Percentiles rank a stretch among this genome's conserved stretches.
phyloP scores from a whole-genome alignment of 1,284 basidiomycete species.

The Quambalaria eucalypti region DNA sequence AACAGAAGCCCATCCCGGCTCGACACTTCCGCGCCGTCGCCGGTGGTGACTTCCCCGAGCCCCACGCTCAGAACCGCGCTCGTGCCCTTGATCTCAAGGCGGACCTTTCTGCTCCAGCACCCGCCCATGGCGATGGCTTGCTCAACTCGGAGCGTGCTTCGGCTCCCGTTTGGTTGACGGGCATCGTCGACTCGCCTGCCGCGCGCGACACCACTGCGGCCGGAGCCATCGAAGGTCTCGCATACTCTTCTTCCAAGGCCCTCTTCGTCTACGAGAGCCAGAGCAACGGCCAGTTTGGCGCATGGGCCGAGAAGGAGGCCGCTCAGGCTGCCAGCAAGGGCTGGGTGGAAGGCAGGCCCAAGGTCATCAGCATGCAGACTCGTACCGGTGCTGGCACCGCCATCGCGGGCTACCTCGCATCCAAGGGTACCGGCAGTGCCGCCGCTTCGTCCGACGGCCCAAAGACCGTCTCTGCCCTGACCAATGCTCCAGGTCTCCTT shows the following conservation, averaged over 20 bases:
- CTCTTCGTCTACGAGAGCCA: conserved; percentile 45
- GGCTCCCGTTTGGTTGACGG: conserved; percentile 29
- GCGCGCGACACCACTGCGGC: conserved; percentile 15
- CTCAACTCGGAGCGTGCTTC: conserved; percentile 15
- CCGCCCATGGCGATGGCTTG: conserved; percentile 18
- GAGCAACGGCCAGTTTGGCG: conserved; percentile 37
- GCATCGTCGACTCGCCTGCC: conserved; percentile 6
- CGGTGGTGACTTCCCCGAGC: conserved; percentile 18
- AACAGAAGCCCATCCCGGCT: conserved; percentile 10
- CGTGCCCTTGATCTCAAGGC: conserved; percentile 23
- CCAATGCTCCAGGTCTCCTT: conserved; percentile 39
- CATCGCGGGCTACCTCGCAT: conserved; percentile 39
- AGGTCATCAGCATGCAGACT: conserved; percentile 44
- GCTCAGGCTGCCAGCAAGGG: conserved; percentile 15
- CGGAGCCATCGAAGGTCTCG: conserved; percentile 35
- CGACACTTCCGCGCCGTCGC: neutral
- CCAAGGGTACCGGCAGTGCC: conserved; percentile 19
- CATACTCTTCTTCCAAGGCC: conserved; percentile 35
- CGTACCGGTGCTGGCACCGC: conserved; percentile 57
- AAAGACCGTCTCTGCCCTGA: conserved; percentile 37
- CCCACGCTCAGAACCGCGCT: conserved; percentile 21
- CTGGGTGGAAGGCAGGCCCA: conserved; percentile 23
- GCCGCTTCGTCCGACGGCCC: conserved; percentile 10
- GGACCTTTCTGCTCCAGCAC: conserved; percentile 22
- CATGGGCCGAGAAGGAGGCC: conserved; percentile 34